A percentile compares a stretch with the other conserved stretches of the same genome.
These are phyloP conservation scores for Rhynchosporium agropyri DNA, from an alignment of 2,329 filamentous ascomycete species.

Conservation along the genomic window DNA sequence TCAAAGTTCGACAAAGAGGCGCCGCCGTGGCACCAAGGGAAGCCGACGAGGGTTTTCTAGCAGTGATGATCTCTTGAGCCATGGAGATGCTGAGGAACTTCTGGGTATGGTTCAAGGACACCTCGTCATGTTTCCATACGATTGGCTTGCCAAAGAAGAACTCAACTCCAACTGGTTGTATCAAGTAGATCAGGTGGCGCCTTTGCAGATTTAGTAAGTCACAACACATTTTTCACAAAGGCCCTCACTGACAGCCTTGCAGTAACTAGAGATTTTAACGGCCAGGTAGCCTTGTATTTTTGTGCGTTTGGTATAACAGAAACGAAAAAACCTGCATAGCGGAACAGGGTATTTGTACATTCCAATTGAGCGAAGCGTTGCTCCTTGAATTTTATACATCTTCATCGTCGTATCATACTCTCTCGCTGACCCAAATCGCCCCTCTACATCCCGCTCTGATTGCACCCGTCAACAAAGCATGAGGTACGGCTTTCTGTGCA, in stretches of 20 bases:
- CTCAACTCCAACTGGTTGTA: slow-evolving; percentile 95
- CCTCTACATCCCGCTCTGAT: slow-evolving; percentile 89
- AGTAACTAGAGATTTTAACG: slow-evolving; percentile 33
- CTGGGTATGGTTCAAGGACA: slow-evolving; percentile 83
- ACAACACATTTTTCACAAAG: background rate
- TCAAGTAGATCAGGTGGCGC: slow-evolving; percentile 92
- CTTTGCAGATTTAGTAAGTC: slow-evolving; percentile 93
- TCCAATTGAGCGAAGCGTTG: slow-evolving; percentile 31
- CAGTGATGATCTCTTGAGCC: slow-evolving; percentile 74
- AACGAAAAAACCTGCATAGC: slow-evolving; percentile 23
- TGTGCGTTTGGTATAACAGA: slow-evolving; percentile 22
- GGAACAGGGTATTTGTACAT: slow-evolving; percentile 23
- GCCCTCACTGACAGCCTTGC: slow-evolving; percentile 21
- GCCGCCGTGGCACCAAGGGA: slow-evolving; percentile 67
- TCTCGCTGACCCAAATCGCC: slow-evolving; percentile 90
- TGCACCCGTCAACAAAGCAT: slow-evolving; percentile 83
- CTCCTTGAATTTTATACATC: slow-evolving; percentile 27
- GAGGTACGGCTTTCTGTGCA: slow-evolving; percentile 84
- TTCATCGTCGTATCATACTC: slow-evolving; percentile 50
- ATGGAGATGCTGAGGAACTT: slow-evolving; percentile 78
- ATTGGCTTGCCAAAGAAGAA: slow-evolving; percentile 93
- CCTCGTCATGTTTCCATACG: slow-evolving; percentile 90
- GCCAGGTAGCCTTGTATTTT: slow-evolving; percentile 29
- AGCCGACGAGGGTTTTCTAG: slow-evolving; percentile 65
- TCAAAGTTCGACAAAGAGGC: slow-evolving; percentile 57